These are phyloP conservation scores for Cyberlindnera meyerae DNA, from an alignment of 805 yeast genomes.

Conservation along the genomic window DNA sequence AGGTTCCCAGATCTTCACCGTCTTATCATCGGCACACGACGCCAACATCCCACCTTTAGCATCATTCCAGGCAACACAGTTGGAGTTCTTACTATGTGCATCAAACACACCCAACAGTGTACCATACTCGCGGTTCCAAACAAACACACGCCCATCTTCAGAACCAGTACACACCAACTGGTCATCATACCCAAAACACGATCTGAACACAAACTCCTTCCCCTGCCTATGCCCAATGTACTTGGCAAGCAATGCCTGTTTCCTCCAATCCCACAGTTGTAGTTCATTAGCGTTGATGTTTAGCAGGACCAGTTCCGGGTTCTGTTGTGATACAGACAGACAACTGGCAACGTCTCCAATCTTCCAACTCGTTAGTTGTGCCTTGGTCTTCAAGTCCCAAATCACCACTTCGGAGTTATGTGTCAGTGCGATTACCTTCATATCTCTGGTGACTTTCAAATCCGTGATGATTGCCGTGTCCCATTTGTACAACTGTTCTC, in stretches of 20 bases:
- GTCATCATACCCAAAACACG: slow-evolving; percentile 71
- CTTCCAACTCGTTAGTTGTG: slow-evolving; percentile 40
- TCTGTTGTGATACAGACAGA: slow-evolving; percentile 50
- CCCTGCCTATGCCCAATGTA: slow-evolving; percentile 71
- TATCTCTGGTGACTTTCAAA: slow-evolving; percentile 61
- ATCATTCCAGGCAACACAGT: slow-evolving; percentile 75
- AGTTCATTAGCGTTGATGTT: slow-evolving; percentile 71
- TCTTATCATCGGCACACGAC: slow-evolving; percentile 78
- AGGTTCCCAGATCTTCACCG: slow-evolving; percentile 65
- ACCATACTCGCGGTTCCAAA: slow-evolving; percentile 75
- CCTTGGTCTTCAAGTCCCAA: slow-evolving; percentile 44
- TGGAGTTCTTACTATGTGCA: slow-evolving; percentile 65
- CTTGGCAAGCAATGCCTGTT: slow-evolving; percentile 53
- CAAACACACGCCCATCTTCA: slow-evolving; percentile 71
- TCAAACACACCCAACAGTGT: slow-evolving; percentile 52
- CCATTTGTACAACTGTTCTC: slow-evolving; percentile 26
- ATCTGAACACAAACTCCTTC: slow-evolving; percentile 63
- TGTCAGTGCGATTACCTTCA: slow-evolving; percentile 59
- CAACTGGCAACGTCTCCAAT: slow-evolving; percentile 61
- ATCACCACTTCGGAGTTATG: slow-evolving; percentile 58
- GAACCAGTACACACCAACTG: slow-evolving; percentile 75
- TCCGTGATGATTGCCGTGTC: slow-evolving; percentile 57
- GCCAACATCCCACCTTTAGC: slow-evolving; percentile 52
- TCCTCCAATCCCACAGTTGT: slow-evolving; percentile 73
- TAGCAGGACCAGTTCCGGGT: slow-evolving; percentile 51